These are phyloP conservation scores for Fraxinus latifolia DNA, from an alignment of 305 asterid species.

Conservation along the genomic window DNA sequence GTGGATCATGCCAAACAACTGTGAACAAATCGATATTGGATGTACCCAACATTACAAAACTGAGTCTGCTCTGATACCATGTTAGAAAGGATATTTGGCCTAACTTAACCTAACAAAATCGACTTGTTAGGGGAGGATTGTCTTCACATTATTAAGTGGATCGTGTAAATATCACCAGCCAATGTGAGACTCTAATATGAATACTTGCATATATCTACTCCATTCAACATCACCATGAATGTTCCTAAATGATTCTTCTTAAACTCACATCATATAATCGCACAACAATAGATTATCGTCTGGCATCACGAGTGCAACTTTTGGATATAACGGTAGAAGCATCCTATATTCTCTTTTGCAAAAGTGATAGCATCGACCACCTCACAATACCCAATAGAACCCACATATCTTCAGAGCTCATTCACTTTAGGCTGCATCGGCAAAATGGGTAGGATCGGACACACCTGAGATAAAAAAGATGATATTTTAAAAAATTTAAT, in stretches of 20 bases:
- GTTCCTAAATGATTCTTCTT: not conserved
- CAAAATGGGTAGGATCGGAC: conserved; percentile 59
- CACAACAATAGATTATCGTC: conserved; percentile 39
- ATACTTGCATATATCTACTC: conserved; percentile 1
- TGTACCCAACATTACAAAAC: too few species aligned
- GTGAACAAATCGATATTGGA: too few species aligned
- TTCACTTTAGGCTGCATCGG: conserved; percentile 56
- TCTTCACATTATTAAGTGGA: too few species aligned
- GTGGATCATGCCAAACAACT: too few species aligned
- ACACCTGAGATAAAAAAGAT: conserved; percentile 26
- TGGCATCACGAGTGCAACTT: conserved; percentile 38
- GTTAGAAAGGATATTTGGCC: too few species aligned
- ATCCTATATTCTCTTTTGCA: conserved; percentile 48
- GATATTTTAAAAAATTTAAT: not conserved
- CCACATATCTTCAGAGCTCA: conserved; percentile 51
- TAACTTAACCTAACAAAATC: too few species aligned
- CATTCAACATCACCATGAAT: not conserved
- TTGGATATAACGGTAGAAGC: conserved; percentile 50
- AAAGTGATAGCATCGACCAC: conserved; percentile 48
- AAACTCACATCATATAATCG: conserved; percentile 44
- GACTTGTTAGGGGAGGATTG: too few species aligned
- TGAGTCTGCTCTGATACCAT: too few species aligned
- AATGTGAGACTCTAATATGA: not conserved
- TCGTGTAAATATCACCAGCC: too few species aligned
- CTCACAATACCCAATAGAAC: conserved; percentile 39